phyloP scores from a whole-genome alignment of 1,284 basidiomycete genomes.

The Ceratobasidium sp. region DNA sequence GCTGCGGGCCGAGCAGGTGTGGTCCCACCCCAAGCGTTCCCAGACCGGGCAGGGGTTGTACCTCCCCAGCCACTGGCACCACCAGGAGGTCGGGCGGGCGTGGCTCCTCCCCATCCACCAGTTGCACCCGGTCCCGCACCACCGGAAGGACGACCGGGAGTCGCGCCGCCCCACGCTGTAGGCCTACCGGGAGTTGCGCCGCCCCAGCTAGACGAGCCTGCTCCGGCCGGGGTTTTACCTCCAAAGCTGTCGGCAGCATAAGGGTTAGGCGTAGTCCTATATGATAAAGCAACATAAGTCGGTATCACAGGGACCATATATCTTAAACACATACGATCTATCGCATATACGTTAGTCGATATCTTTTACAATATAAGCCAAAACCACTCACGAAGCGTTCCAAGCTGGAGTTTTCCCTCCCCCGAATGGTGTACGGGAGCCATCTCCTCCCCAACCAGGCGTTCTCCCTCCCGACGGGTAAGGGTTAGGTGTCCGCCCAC shows the following conservation, averaged over 20 bases:
- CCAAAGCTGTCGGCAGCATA: conserved; percentile 54
- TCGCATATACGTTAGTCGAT: background rate
- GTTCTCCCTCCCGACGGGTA: conserved; percentile 66
- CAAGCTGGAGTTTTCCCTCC: conserved; percentile 52
- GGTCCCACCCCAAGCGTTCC: conserved; percentile 52
- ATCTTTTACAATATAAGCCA: background rate
- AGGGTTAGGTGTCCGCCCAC: conserved; percentile 77
- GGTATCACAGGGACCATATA: background rate
- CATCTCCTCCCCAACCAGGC: conserved; percentile 70
- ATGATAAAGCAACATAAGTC: background rate
- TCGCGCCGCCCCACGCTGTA: conserved; percentile 28
- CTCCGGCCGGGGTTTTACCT: conserved; percentile 38
- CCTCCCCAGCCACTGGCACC: conserved; percentile 45
- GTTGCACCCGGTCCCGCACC: conserved; percentile 2
- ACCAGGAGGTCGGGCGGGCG: conserved; percentile 35
- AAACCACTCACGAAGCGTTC: conserved; percentile 32
- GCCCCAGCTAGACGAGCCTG: conserved; percentile 41
- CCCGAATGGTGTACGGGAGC: conserved; percentile 71
- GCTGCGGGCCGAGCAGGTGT: conserved; percentile 51
- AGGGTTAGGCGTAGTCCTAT: conserved; percentile 51
- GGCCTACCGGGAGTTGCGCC: conserved; percentile 30
- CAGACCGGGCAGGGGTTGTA: conserved; percentile 35
- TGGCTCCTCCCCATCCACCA: conserved; percentile 37
- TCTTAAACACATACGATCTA: conserved; percentile 29
- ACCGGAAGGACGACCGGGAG: conserved; percentile 34